A percentile compares a stretch with the other conserved stretches of the same genome.
These are phyloP conservation scores for Phytophthora sp. DNA, from an alignment of 352 stramenopile genomes.

Conservation along the genomic window DNA sequence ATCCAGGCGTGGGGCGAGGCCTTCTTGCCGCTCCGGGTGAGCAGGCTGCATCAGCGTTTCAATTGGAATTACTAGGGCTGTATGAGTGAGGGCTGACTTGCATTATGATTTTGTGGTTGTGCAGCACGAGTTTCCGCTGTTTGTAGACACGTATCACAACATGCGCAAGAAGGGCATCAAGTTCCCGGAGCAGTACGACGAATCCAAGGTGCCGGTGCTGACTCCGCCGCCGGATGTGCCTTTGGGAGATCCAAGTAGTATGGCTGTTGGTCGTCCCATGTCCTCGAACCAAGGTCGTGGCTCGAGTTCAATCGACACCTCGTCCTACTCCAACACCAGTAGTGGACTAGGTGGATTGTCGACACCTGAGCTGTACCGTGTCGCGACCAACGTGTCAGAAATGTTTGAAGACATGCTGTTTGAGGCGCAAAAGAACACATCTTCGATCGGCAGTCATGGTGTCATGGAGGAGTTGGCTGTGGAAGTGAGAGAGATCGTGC, in stretches of 20 bases:
- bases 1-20: conserved; percentile 83
- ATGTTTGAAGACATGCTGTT: conserved; percentile 89
- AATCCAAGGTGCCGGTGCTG: conserved; percentile 65
- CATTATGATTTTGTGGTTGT: neutral
- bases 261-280: neutral
- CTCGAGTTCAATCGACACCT: conserved; percentile 40
- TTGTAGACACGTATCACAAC: conserved; percentile 87
- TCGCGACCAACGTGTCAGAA: conserved; percentile 70
- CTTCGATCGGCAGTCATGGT: conserved; percentile 49
- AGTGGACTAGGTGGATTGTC: conserved; percentile 60
- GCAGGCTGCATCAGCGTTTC: no score
- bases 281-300: conserved; percentile 19
- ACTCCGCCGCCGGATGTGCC: conserved; percentile 37
- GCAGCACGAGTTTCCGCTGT: conserved; percentile 74
- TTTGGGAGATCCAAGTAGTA: conserved; percentile 2
- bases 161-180: conserved; percentile 80
- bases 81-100: neutral
- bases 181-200: conserved; percentile 83
- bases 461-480: conserved; percentile 76
- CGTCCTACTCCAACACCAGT: conserved; percentile 52
- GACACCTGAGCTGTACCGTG: conserved; percentile 62
- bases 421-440: conserved; percentile 58
- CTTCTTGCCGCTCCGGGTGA: conserved; percentile 69
- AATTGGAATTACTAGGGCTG: neutral
- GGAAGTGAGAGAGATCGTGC: conserved; percentile 65